Evolutionary conservation across 2,329 filamentous ascomycete species (phyloP), one percentile per base, ranked within the genome.

Genomic region (Neopestalotiopsis clavispora): DNA sequence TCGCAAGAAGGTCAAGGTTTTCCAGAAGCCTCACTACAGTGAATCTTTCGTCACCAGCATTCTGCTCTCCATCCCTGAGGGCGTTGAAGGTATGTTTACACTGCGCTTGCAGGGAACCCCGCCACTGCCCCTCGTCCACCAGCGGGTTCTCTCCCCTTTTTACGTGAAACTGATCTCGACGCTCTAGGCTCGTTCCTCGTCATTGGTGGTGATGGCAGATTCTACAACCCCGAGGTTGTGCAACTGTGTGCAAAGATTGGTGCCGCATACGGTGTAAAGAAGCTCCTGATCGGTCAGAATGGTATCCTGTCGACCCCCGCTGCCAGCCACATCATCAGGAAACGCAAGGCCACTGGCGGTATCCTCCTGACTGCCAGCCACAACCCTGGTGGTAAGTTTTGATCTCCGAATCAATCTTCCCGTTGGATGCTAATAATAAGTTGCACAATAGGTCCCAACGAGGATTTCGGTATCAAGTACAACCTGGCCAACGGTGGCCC

Each of bases 391-490:
- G 96, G 95, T 95, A 85, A 81, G 91, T 74, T 38, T 38, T 56
- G 34, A 30, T 14, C 42, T 13, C 14, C 12, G 0, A 38, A 5
- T 10, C 34, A 7, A 38, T 17, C 56, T 5, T 1, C 17, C 45
- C 30, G 7, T 56, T 63, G 10, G 23, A 5, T 6, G 30, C 28
- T 65, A 28, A 60, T 65, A 52, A 65, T 67, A 69, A 67, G 74
- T 45, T 9, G 17, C 57, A 38, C 13, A 62, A 58, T 75, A 97
- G 94, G 95, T 65, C 96, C 96, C 71, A 92, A 90, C 75, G 92
- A 96, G 80, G 96, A 99, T 84, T 99, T 99, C 77, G 96, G 96
- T 76, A 99, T 99, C 91, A 99, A 99, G 86, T 99, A 99, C 89
- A 99, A 99, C 87, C 87, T 99, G 69, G 87, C 94, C 81, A 98